phyloP scores from a whole-genome alignment of 768 basidiomycete genomes.

The Lactarius hatsudake region DNA sequence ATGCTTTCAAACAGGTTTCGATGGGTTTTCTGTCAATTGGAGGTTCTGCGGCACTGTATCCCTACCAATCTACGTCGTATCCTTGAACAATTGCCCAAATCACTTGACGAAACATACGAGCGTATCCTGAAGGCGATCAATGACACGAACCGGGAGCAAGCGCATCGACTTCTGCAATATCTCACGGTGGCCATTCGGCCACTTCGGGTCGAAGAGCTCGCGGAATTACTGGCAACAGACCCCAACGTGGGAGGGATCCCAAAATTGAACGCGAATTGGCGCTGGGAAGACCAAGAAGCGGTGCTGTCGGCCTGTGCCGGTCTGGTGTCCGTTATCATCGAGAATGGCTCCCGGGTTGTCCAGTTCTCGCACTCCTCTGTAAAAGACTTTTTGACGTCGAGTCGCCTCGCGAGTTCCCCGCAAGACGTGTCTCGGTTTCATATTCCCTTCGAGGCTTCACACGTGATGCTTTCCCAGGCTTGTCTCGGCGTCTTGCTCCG shows the following conservation, averaged over 20 bases:
- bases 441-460: background rate
- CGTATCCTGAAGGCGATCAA: background rate
- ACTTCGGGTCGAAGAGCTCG: background rate
- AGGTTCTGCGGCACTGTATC: background rate
- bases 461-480: background rate
- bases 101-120: background rate
- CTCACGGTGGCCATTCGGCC: background rate
- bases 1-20: background rate
- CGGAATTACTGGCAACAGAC: background rate
- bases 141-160: background rate
- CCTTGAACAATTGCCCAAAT: background rate
- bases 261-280: background rate
- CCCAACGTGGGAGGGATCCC: background rate
- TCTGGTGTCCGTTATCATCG: background rate
- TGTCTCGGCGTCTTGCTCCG: background rate
- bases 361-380: background rate
- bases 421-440: background rate
- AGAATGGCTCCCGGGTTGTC: background rate
- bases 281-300: background rate
- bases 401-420: background rate
- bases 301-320: background rate
- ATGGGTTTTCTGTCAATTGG: background rate
- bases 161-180: background rate
- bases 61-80: background rate
- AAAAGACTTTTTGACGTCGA: background rate